A percentile compares a stretch with the other conserved stretches of the same genome.
Evolutionary conservation across 139 green algal species (phyloP).

Genomic region (Penium margaritaceum): DNA sequence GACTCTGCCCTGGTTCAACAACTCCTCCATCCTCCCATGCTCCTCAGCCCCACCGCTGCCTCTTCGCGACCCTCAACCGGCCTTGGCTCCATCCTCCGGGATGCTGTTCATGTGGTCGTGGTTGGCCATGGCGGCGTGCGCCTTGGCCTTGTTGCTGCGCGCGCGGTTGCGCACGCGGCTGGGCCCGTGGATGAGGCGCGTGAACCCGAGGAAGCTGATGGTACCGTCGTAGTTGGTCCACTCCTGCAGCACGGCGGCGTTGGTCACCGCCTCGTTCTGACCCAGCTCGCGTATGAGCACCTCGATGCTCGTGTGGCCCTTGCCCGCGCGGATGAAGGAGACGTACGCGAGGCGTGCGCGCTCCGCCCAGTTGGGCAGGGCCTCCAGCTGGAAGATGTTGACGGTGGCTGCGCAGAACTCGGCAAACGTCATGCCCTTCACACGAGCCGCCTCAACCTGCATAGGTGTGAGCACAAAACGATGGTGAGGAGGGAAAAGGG

Average conservation of each 20-base stretch:
- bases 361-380: constrained; percentile 8
- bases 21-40: no score
- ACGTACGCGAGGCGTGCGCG: constrained; percentile 2
- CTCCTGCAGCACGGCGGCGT: constrained; percentile 10
- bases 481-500: background rate
- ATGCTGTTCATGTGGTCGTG: background rate
- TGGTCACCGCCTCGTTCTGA: background rate
- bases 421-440: constrained; percentile 5
- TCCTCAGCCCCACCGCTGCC: no score
- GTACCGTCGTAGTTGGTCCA: constrained; percentile 26
- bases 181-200: constrained; percentile 15
- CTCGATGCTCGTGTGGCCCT: background rate
- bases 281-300: constrained; percentile 13
- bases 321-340: background rate
- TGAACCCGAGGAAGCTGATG: constrained; percentile 30
- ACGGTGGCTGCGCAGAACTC: constrained; percentile 18
- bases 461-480: background rate
- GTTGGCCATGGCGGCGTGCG: background rate
- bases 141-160: constrained; percentile 3
- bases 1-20: no score
- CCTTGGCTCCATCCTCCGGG: background rate
- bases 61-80: no score
- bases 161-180: background rate
- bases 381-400: constrained; percentile 22
- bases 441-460: background rate